These are phyloP conservation scores for Mayamaea pseudoterrestris DNA, from an alignment of 108 stramenopile species.

Conservation along the genomic window DNA sequence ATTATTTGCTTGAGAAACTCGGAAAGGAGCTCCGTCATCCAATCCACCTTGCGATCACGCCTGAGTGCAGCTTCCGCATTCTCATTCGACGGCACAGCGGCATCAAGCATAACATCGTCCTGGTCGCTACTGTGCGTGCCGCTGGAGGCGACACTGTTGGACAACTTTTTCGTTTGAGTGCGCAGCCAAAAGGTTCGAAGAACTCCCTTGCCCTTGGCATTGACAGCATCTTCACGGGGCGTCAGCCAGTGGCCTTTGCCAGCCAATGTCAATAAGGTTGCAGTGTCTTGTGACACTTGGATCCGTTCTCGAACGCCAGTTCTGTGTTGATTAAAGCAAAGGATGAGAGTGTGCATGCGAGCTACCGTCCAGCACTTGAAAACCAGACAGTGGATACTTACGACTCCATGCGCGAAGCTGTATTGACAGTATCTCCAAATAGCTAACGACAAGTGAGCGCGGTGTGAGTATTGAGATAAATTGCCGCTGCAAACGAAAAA, in stretches of 20 bases:
- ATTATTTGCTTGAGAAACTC: slow-evolving; percentile 17
- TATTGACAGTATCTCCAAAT: slow-evolving; percentile 27
- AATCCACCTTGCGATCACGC: slow-evolving; percentile 17
- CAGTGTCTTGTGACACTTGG: slow-evolving; percentile 23
- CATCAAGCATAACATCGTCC: neutral
- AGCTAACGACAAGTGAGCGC: too few relatives aligned
- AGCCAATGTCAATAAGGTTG: slow-evolving; percentile 12
- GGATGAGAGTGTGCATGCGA: too few relatives aligned
- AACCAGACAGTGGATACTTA: too few relatives aligned
- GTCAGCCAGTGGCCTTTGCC: slow-evolving; percentile 17
- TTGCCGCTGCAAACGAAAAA: too few relatives aligned
- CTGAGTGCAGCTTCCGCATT: neutral
- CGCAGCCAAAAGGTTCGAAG: slow-evolving; percentile 28
- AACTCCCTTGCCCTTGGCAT: slow-evolving; percentile 14
- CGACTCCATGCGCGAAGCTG: slow-evolving; percentile 34
- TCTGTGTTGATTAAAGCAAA: too few relatives aligned
- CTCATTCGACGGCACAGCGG: neutral
- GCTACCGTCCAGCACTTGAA: too few relatives aligned
- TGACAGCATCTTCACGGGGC: neutral
- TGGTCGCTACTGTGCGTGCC: too few relatives aligned
- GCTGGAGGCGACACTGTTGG: neutral
- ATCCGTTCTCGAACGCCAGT: slow-evolving; percentile 21
- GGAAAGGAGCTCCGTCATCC: slow-evolving; percentile 21
- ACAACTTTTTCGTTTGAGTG: neutral
- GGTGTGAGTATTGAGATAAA: too few relatives aligned